phyloP scores from a whole-genome alignment of 2,329 filamentous ascomycete species.

The Teratosphaeria gauchensis region DNA sequence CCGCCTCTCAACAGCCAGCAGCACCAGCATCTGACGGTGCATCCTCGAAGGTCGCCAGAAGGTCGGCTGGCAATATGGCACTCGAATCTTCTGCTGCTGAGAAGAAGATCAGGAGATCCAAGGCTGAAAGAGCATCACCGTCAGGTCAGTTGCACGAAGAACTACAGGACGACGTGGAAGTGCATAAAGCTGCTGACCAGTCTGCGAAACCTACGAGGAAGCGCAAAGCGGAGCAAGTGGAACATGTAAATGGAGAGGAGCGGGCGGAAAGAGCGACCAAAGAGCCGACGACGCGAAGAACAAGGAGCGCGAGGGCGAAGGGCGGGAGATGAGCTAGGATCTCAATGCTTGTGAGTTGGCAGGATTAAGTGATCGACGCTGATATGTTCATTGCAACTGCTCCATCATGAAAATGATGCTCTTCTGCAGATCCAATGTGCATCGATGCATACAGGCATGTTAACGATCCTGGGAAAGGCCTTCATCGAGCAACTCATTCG shows the following conservation, averaged over 20 bases:
- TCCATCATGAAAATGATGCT: no score
- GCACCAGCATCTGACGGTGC: slow-evolving; percentile 3
- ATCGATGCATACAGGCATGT: no score
- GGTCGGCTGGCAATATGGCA: not conserved
- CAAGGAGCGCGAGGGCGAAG: slow-evolving; percentile 14
- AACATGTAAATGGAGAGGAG: not conserved
- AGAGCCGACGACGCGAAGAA: slow-evolving; percentile 10
- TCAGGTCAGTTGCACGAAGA: not conserved
- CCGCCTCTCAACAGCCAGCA: not conserved
- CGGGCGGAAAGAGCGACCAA: not conserved
- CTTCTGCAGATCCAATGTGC: no score
- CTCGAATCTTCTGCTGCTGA: not conserved
- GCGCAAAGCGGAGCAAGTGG: no score
- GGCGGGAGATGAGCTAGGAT: slow-evolving; percentile 1
- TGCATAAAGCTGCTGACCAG: not conserved
- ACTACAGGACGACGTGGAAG: slow-evolving; percentile 1
- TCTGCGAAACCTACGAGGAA: slow-evolving; percentile 3
- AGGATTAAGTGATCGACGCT: no score
- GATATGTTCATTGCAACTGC: no score
- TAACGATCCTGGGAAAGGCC: no score
- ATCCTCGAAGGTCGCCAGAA: not conserved
- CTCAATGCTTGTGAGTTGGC: no score
- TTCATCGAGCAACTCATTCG: no score
- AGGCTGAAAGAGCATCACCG: not conserved
- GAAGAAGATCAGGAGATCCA: not conserved